Base-by-base conservation (phyloP, 2,329 filamentous ascomycete species). In the Paecilomyces sp. region DNA sequence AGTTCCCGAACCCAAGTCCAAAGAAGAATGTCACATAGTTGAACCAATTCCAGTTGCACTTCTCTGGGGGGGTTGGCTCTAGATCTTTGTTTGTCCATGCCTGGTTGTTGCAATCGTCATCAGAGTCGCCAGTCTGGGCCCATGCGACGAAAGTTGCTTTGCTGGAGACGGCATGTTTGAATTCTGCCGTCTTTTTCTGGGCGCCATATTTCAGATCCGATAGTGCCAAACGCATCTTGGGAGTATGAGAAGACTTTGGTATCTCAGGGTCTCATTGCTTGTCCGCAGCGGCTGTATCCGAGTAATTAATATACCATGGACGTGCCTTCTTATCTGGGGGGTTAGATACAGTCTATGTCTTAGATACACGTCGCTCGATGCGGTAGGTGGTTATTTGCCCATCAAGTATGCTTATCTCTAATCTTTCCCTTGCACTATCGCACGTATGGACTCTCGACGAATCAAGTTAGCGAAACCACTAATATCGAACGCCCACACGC, bases 1-100 rank as follows among this genome's bases (percentile, higher is more conserved):
- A 79, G 64, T 78, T 79, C 61, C 72, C 73, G 61, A 78, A 76
- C 15, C 70, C 74, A 33, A 78, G 62, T 0, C 70, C 74, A 54
- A 72, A 70, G 64, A 74, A 78, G 65, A 77, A 78, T 56, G 70
- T 72, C 41, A 71, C 68, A 61, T 72, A 77, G 64, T 76, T 78
- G 69, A 69, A 71, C 72, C 73, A 77, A 57, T 61, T 62, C 75
- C 74, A 76, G 6, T 74, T 76, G 22, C 74, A 67, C 60, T 73
- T 73, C 55, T 73, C 73, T 34, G 69, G 69, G 3, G 74, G 71
- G 15, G 74, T 76, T 1, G 75, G 75, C 47, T 75, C 55, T 24
- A 60, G 30, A 50, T 60, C 58, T 60, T 47, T n/a, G 9, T 47
- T 47, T 9, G 41, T 47, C 41, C 41, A 47, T 22, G 41, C 31